These are phyloP conservation scores for Scortechinia acanthostroma DNA, from an alignment of 2,329 filamentous ascomycete species.

Conservation along the genomic window DNA sequence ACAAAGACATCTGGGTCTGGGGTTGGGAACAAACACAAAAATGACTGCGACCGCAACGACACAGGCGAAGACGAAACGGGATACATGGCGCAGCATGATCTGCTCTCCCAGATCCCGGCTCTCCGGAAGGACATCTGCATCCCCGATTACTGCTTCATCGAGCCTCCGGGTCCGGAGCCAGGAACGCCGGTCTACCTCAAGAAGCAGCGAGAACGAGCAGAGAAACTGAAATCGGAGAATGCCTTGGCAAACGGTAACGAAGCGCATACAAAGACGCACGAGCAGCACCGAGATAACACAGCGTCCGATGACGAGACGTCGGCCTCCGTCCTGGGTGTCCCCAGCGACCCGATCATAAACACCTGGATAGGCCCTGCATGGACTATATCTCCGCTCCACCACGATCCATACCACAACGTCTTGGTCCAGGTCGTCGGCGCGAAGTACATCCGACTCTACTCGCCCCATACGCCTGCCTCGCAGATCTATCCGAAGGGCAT, in stretches of 20 bases:
- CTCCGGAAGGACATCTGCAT: slow-evolving; percentile 50
- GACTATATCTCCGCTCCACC: slow-evolving; percentile 60
- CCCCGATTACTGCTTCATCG: slow-evolving; percentile 53
- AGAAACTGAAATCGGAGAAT: not conserved
- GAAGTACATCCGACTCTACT: slow-evolving; percentile 59
- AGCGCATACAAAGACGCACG: too few relatives aligned
- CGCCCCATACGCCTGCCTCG: slow-evolving; percentile 26
- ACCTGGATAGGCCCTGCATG: slow-evolving; percentile 59
- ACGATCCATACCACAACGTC: slow-evolving; percentile 63
- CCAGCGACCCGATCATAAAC: slow-evolving; percentile 28
- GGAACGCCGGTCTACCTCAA: slow-evolving; percentile 23
- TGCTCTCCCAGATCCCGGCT: slow-evolving; percentile 54
- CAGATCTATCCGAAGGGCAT: slow-evolving; percentile 26
- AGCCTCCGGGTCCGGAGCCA: not conserved
- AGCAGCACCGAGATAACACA: too few relatives aligned
- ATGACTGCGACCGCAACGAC: slow-evolving; percentile 5
- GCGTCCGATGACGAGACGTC: not conserved
- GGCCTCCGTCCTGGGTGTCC: not conserved
- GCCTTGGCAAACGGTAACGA: slow-evolving; percentile 4
- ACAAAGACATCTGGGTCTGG: not conserved
- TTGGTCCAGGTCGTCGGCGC: slow-evolving; percentile 56
- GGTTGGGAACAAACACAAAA: slow-evolving; percentile 7
- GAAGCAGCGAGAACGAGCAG: slow-evolving; percentile 15
- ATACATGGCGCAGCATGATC: slow-evolving; percentile 62
- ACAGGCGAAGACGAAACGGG: slow-evolving; percentile 27